Conservation (phyloP, 1,139 yeast species). For the Pichia sp. region DNA sequence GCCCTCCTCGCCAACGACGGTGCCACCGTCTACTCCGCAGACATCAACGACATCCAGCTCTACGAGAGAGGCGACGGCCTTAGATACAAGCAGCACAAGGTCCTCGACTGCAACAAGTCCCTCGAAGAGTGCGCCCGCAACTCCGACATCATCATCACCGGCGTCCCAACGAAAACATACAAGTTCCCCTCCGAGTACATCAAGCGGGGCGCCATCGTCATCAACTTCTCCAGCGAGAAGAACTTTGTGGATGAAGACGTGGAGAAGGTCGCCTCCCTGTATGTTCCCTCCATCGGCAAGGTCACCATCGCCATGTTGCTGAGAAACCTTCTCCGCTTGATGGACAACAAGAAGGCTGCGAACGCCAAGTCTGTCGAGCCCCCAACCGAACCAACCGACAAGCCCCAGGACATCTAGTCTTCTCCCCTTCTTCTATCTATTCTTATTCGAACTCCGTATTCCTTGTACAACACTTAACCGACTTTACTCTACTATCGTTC, state of each 20-base stretch:
- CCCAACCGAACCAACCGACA: slow-evolving; percentile 18
- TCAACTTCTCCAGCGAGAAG: slow-evolving; percentile 84
- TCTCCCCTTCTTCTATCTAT: neutral
- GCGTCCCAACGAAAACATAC: slow-evolving; percentile 80
- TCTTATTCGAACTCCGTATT: neutral
- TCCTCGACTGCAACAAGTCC: slow-evolving; percentile 52
- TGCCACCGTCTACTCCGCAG: slow-evolving; percentile 91
- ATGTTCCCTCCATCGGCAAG: slow-evolving; percentile 94
- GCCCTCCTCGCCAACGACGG: slow-evolving; percentile 96
- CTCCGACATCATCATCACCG: slow-evolving; percentile 92
- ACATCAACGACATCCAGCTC: slow-evolving; percentile 79
- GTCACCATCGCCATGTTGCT: slow-evolving; percentile 92
- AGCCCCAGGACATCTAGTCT: slow-evolving; percentile 14
- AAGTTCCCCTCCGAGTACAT: slow-evolving; percentile 81
- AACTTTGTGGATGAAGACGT: slow-evolving; percentile 72
- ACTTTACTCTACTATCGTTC: neutral
- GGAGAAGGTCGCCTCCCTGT: slow-evolving; percentile 79
- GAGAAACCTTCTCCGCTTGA: slow-evolving; percentile 77
- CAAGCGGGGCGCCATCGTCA: slow-evolving; percentile 83
- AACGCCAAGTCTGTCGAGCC: slow-evolving; percentile 17
- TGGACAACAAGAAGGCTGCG: slow-evolving; percentile 50
- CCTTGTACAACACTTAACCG: neutral
- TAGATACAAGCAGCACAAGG: slow-evolving; percentile 77
- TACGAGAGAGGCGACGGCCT: slow-evolving; percentile 94
- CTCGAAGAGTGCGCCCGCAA: slow-evolving; percentile 62